These are phyloP conservation scores for Fibroporia radiculosa DNA, from an alignment of 768 basidiomycete genomes.

Conservation along the genomic window DNA sequence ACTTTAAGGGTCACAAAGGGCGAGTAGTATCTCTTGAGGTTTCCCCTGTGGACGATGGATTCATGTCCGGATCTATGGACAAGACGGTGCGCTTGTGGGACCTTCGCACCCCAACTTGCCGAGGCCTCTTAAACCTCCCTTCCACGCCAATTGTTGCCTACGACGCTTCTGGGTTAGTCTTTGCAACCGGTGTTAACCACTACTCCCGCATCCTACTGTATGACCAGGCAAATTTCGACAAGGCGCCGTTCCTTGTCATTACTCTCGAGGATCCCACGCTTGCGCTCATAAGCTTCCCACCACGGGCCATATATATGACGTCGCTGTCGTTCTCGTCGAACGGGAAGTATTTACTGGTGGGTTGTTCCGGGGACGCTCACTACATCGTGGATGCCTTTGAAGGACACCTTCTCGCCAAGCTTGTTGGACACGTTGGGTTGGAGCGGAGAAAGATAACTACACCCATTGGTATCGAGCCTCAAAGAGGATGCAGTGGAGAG, in stretches of 20 bases:
- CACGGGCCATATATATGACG: constrained; percentile 85
- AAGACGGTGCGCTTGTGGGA: constrained; percentile 97
- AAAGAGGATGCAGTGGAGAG: constrained; percentile 81
- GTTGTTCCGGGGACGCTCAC: constrained; percentile 88
- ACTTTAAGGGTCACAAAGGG: constrained; percentile 92
- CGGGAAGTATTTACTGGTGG: constrained; percentile 84
- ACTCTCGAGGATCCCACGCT: constrained; percentile 78
- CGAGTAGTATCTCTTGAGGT: constrained; percentile 87
- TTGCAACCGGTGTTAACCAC: constrained; percentile 80
- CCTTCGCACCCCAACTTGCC: constrained; percentile 68
- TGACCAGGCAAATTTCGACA: constrained; percentile 82
- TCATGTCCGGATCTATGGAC: constrained; percentile 92
- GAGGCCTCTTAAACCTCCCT: constrained; percentile 72
- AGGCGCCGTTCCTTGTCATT: constrained; percentile 83
- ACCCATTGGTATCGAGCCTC: constrained; percentile 53
- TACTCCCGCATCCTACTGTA: constrained; percentile 81
- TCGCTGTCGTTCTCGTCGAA: constrained; percentile 86
- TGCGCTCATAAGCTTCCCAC: constrained; percentile 70
- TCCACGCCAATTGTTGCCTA: constrained; percentile 76
- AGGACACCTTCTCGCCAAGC: constrained; percentile 72
- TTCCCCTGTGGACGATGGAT: constrained; percentile 88
- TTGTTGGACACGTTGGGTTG: constrained; percentile 79
- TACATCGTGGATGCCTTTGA: constrained; percentile 91
- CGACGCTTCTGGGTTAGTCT: constrained; percentile 74
- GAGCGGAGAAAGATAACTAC: constrained; percentile 52